These are phyloP conservation scores for Phaeolepiota aurea DNA, from an alignment of 768 basidiomycete species.

Conservation along the genomic window DNA sequence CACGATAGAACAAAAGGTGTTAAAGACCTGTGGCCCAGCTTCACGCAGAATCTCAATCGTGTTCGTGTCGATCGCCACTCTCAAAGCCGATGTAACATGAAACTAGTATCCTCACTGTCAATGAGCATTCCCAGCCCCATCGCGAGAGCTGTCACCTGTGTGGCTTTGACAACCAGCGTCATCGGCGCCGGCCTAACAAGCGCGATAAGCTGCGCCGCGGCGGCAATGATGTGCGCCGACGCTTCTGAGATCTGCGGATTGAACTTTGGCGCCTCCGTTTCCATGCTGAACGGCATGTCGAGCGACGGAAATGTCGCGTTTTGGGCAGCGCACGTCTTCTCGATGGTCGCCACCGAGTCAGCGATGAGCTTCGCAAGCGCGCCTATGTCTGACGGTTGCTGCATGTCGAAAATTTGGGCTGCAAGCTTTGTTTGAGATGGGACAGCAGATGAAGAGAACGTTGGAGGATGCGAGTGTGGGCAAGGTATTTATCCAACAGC, in stretches of 20 bases:
- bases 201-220: conserved; percentile 9
- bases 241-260: conserved; percentile 2
- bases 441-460: too few relatives aligned
- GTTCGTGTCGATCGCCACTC: background rate
- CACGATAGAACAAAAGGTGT: too few relatives aligned
- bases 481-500: too few relatives aligned
- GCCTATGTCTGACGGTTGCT: background rate
- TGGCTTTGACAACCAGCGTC: conserved; percentile 4
- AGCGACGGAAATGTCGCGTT: conserved; percentile 4
- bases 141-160: too few relatives aligned
- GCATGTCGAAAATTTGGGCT: too few relatives aligned
- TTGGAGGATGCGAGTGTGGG: too few relatives aligned
- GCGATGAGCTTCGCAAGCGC: conserved; percentile 3
- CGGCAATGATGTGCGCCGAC: conserved; percentile 5
- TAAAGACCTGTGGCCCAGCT: background rate
- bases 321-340: background rate
- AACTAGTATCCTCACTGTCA: too few relatives aligned
- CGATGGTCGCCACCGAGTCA: conserved; percentile 1
- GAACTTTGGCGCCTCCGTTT: background rate
- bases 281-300: background rate
- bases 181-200: conserved; percentile 7
- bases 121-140: too few relatives aligned
- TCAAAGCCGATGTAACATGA: background rate
- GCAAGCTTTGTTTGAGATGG: too few relatives aligned
- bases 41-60: background rate